Percentiles rank a stretch among this genome's conserved stretches.
Evolutionary conservation across 306 rosid species (phyloP).

Genomic region (Vigna angularis): DNA sequence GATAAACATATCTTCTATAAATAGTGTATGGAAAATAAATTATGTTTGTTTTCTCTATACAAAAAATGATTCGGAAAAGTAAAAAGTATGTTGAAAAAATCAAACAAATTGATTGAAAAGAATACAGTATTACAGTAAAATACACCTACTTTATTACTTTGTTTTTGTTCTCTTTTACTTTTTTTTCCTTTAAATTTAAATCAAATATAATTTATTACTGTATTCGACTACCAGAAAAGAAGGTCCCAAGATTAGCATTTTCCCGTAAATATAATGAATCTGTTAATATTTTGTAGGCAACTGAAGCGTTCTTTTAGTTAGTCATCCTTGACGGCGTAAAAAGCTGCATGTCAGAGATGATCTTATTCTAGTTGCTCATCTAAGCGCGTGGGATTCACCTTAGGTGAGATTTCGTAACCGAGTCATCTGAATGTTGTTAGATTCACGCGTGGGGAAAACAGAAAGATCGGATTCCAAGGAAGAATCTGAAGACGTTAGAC

Average conservation of each 20-base stretch:
- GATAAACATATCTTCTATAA: too few species aligned
- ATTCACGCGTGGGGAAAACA: neutral
- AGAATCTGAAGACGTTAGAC: neutral
- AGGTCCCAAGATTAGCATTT: neutral
- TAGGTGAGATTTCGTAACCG: neutral
- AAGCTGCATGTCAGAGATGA: neutral
- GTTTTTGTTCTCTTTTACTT: too few species aligned
- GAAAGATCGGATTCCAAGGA: neutral
- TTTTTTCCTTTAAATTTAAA: too few species aligned
- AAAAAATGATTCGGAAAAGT: too few species aligned
- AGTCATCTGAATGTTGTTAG: neutral
- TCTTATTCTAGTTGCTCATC: accelerated
- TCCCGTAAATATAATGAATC: neutral
- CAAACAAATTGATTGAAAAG: too few species aligned
- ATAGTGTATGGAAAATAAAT: too few species aligned
- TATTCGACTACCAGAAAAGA: neutral
- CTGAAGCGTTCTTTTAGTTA: neutral
- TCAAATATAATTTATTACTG: neutral
- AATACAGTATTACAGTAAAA: too few species aligned
- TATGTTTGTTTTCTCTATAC: too few species aligned
- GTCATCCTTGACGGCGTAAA: slow-evolving; percentile 31
- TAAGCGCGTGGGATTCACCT: neutral
- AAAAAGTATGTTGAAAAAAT: too few species aligned
- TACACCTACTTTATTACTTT: too few species aligned
- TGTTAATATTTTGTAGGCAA: neutral